A percentile compares a stretch with the other conserved stretches of the same genome.
Evolutionary conservation across 352 stramenopile genomes (phyloP).

Genomic region (Bremia lactucae): DNA sequence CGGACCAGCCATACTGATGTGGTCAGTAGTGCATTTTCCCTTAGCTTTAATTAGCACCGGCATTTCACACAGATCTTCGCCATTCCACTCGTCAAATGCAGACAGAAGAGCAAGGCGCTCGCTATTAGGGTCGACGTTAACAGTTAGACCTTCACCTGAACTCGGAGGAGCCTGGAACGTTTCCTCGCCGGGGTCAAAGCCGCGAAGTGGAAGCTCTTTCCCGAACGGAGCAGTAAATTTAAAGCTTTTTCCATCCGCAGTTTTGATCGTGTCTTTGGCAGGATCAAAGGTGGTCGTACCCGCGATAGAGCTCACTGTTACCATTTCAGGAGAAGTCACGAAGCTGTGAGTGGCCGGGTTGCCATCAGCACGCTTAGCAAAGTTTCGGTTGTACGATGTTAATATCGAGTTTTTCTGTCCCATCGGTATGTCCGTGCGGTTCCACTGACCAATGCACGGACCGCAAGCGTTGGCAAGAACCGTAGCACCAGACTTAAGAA

Average conservation of each 20-base stretch:
- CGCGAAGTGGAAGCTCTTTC: slow-evolving; percentile 84
- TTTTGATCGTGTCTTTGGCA: slow-evolving; percentile 82
- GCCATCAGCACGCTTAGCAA: slow-evolving; percentile 90
- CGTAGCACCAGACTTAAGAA: slow-evolving; percentile 80
- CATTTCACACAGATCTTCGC: slow-evolving; percentile 81
- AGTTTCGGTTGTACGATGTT: slow-evolving; percentile 93
- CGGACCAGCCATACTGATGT: slow-evolving; percentile 90
- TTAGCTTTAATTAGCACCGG: slow-evolving; percentile 91
- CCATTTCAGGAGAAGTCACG: slow-evolving; percentile 87
- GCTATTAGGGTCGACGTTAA: slow-evolving; percentile 75
- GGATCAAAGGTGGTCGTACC: slow-evolving; percentile 87
- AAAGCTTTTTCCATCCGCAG: slow-evolving; percentile 77
- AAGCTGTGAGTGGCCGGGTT: slow-evolving; percentile 90
- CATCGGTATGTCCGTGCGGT: slow-evolving; percentile 80
- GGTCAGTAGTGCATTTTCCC: slow-evolving; percentile 92
- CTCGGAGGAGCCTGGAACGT: slow-evolving; percentile 85
- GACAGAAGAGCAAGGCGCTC: slow-evolving; percentile 83
- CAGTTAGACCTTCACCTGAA: slow-evolving; percentile 49
- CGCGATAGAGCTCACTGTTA: slow-evolving; percentile 85
- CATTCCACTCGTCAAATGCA: slow-evolving; percentile 84
- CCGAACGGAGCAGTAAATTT: slow-evolving; percentile 87
- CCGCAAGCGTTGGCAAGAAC: slow-evolving; percentile 89
- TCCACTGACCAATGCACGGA: slow-evolving; percentile 92
- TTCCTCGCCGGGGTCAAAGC: slow-evolving; percentile 87
- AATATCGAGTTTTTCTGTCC: slow-evolving; percentile 91